phyloP scores from a whole-genome alignment of 2,329 filamentous ascomycete genomes.

The Penicillium aurantiogriseum region DNA sequence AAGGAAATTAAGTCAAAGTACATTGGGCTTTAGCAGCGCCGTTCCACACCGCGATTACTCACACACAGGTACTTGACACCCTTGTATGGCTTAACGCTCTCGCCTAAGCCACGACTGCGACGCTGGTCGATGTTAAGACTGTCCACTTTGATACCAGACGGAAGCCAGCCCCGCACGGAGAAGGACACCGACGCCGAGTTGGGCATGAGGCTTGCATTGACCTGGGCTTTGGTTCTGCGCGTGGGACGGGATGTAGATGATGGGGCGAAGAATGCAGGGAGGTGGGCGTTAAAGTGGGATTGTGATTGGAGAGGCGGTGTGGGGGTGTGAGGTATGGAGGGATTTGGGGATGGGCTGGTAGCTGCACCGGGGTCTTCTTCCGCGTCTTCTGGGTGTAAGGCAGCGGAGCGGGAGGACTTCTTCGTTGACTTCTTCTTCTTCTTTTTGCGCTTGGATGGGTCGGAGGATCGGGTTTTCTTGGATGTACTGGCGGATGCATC shows the following conservation, averaged over 20 bases:
- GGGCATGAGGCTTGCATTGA: conserved; percentile 77
- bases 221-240: conserved; percentile 50
- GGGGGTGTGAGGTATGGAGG: conserved; percentile 24
- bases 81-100: conserved; percentile 91
- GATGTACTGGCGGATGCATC: conserved; percentile 25
- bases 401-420: conserved; percentile 24
- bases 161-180: conserved; percentile 61
- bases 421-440: conserved; percentile 41
- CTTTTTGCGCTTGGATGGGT: conserved; percentile 33
- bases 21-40: conserved; percentile 30
- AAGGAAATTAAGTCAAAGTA: not conserved
- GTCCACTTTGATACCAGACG: conserved; percentile 64
- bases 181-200: conserved; percentile 70
- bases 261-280: conserved; percentile 23
- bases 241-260: conserved; percentile 23
- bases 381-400: conserved; percentile 18
- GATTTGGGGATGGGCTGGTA: conserved; percentile 19
- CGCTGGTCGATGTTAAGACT: conserved; percentile 64
- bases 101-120: conserved; percentile 80
- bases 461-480: conserved; percentile 26
- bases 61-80: conserved; percentile 94
- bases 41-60: conserved; percentile 55
- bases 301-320: conserved; percentile 18
- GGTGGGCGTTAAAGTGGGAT: conserved; percentile 16
- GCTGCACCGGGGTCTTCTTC: conserved; percentile 19